These are phyloP conservation scores for Colletotrichum eleusines DNA, from an alignment of 2,329 filamentous ascomycete species.

Conservation along the genomic window DNA sequence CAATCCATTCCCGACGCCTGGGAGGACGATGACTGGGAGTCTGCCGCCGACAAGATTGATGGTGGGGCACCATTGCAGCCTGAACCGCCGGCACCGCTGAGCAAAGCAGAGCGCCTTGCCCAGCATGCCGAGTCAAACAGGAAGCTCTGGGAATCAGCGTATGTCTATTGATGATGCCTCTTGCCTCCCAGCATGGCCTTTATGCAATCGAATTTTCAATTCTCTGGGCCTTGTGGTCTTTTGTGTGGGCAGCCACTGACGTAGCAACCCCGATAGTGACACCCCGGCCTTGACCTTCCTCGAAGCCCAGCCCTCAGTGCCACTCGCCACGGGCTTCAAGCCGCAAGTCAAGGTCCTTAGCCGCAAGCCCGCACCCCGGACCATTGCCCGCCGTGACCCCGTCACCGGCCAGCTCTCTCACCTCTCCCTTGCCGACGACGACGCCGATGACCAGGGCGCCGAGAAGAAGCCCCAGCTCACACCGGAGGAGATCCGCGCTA, in stretches of 20 bases:
- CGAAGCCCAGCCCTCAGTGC: conserved; percentile 71
- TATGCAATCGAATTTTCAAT: too few species aligned
- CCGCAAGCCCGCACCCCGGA: conserved; percentile 77
- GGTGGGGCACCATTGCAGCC: conserved; percentile 53
- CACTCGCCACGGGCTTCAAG: conserved; percentile 79
- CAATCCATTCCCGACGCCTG: conserved; percentile 78
- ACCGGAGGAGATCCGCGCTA: conserved; percentile 81
- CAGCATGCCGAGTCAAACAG: conserved; percentile 87
- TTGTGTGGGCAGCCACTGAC: not conserved
- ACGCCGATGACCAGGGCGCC: conserved; percentile 74
- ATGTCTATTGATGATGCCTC: conserved; percentile 50
- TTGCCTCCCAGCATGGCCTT: not conserved
- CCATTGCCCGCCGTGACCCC: conserved; percentile 69
- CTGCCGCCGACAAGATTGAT: conserved; percentile 72
- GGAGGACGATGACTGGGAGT: conserved; percentile 92
- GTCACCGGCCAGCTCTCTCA: conserved; percentile 60
- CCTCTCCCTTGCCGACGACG: conserved; percentile 64
- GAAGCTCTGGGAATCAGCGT: conserved; percentile 92
- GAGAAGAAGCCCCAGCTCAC: conserved; percentile 72
- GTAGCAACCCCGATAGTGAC: conserved; percentile 66
- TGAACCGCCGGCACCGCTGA: conserved; percentile 60
- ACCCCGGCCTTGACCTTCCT: conserved; percentile 81
- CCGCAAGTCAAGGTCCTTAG: conserved; percentile 86
- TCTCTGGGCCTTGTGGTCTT: not conserved
- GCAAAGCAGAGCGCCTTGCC: conserved; percentile 81